A percentile compares a stretch with the other conserved stretches of the same genome.
Evolutionary conservation across 352 stramenopile species (phyloP).

Genomic region (Vaucheria bursata): DNA sequence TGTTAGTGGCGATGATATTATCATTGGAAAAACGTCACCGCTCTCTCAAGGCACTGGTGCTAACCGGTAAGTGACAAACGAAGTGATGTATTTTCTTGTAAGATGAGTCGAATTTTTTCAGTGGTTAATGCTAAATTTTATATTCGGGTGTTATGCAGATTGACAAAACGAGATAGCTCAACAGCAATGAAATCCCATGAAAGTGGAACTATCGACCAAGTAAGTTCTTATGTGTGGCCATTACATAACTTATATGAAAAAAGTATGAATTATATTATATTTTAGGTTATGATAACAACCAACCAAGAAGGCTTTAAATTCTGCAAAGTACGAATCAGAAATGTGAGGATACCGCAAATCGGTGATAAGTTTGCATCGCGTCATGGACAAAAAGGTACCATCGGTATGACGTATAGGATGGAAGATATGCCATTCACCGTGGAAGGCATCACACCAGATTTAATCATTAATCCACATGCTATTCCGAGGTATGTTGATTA

Average conservation of each 20-base stretch:
- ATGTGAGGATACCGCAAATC: constrained; percentile 96
- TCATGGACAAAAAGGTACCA: constrained; percentile 90
- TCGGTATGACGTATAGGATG: constrained; percentile 96
- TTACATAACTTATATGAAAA: background rate
- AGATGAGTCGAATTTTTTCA: too few relatives aligned
- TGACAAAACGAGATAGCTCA: constrained; percentile 92
- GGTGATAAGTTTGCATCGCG: constrained; percentile 94
- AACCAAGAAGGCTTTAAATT: constrained; percentile 93
- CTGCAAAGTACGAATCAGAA: constrained; percentile 75
- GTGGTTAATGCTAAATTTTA: too few relatives aligned
- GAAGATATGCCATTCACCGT: constrained; percentile 99
- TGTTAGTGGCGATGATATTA: constrained; percentile 94
- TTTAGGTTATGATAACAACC: constrained; percentile 89
- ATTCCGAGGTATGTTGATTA: constrained; percentile 67
- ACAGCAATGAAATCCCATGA: constrained; percentile 94
- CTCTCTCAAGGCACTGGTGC: constrained; percentile 55
- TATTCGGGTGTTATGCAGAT: too few relatives aligned
- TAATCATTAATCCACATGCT: constrained; percentile 99
- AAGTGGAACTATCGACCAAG: constrained; percentile 95
- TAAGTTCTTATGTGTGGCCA: background rate
- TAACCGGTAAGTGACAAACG: too few relatives aligned
- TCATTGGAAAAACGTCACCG: constrained; percentile 97
- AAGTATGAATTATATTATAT: background rate
- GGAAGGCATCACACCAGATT: constrained; percentile 97
- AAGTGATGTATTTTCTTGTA: too few relatives aligned